phyloP scores from a whole-genome alignment of 192 early-diverging fungal species.

The Glomus cerebriforme region DNA sequence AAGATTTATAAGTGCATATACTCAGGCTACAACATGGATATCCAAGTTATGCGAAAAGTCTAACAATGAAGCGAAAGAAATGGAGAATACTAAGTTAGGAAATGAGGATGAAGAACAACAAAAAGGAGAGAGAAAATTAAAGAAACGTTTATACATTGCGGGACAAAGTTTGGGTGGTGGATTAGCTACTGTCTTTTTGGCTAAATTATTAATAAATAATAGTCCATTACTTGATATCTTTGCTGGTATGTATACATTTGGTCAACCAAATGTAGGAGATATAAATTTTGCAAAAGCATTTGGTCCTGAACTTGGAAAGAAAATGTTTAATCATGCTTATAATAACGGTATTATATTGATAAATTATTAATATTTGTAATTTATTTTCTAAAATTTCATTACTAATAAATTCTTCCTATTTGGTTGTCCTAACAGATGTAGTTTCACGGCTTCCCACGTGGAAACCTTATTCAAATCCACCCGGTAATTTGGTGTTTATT shows the following conservation, averaged over 20 bases:
- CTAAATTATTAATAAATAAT: slow-evolving; percentile 54
- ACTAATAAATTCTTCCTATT: neutral
- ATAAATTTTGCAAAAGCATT: slow-evolving; percentile 53
- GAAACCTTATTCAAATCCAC: slow-evolving; percentile 49
- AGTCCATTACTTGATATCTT: slow-evolving; percentile 51
- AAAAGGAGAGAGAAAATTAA: slow-evolving; percentile 30
- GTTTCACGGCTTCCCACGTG: slow-evolving; percentile 36
- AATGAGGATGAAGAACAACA: neutral
- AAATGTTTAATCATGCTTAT: slow-evolving; percentile 59
- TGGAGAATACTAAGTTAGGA: neutral
- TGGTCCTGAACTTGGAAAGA: slow-evolving; percentile 45
- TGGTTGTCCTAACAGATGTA: neutral
- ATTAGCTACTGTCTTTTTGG: slow-evolving; percentile 53
- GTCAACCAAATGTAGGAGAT: slow-evolving; percentile 53
- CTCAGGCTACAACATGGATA: slow-evolving; percentile 47
- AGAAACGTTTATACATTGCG: slow-evolving; percentile 51
- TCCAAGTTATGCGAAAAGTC: slow-evolving; percentile 32
- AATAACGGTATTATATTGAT: slow-evolving; percentile 50
- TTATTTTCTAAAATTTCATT: neutral
- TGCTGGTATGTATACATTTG: slow-evolving; percentile 57
- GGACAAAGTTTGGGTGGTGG: slow-evolving; percentile 56
- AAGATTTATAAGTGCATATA: slow-evolving; percentile 44
- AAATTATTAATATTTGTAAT: neutral
- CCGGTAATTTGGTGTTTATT: slow-evolving; percentile 59
- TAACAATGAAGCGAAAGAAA: slow-evolving; percentile 25